Percentiles rank a stretch among this genome's conserved stretches.
Conservation (phyloP, 83 land plant genomes). For the Thuja plicata region DNA sequence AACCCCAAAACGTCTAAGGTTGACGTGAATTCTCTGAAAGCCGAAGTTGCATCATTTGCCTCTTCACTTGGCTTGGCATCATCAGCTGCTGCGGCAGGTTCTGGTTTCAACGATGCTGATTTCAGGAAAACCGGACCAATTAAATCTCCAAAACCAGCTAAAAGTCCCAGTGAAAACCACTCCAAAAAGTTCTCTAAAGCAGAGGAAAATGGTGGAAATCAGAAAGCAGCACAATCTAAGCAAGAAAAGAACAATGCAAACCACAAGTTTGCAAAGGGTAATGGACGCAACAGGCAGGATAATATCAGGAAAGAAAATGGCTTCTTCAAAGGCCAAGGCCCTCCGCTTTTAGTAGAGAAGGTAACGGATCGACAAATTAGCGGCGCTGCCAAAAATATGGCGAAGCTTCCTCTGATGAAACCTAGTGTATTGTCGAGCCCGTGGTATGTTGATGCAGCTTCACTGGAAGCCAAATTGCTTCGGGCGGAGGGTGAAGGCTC, state of each 20-base stretch:
- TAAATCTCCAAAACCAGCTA: slow-evolving; percentile 24
- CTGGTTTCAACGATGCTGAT: slow-evolving; percentile 84
- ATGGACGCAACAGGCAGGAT: neutral
- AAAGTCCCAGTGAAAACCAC: slow-evolving; percentile 6
- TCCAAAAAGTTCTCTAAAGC: neutral
- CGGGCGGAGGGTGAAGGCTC: slow-evolving; percentile 11
- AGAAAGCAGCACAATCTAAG: neutral
- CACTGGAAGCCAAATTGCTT: slow-evolving; percentile 43
- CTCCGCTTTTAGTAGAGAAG: neutral
- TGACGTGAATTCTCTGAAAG: slow-evolving; percentile 45
- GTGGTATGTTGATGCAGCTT: slow-evolving; percentile 51
- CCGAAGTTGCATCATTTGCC: slow-evolving; percentile 78
- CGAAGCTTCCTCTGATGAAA: slow-evolving; percentile 45
- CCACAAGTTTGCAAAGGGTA: neutral
- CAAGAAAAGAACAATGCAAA: neutral
- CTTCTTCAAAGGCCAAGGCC: slow-evolving; percentile 11
- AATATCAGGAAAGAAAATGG: slow-evolving; percentile 6
- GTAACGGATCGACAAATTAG: neutral
- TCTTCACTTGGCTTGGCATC: slow-evolving; percentile 76
- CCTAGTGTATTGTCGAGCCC: slow-evolving; percentile 31
- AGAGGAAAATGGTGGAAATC: neutral
- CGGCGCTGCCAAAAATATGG: slow-evolving; percentile 20
- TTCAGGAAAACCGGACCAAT: slow-evolving; percentile 65
- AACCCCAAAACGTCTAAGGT: neutral
- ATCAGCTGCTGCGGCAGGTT: slow-evolving; percentile 13